Evolutionary conservation across 176 grass and related monocot species (phyloP).

Genomic region (Calamus simplicifolius): DNA sequence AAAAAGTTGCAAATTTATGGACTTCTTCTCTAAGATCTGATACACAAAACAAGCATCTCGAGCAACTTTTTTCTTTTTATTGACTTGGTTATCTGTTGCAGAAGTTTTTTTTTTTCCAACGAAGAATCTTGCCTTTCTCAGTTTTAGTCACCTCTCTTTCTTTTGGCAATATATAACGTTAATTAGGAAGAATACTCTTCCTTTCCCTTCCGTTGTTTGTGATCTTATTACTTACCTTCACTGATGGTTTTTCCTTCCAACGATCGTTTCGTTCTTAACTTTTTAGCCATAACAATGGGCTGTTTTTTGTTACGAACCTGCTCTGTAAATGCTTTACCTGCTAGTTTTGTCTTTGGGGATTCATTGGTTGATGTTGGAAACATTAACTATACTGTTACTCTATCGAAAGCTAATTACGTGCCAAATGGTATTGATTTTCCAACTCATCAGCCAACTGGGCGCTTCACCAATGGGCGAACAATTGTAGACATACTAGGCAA

Average conservation of each 20-base stretch:
- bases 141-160: no score
- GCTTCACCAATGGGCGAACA: constrained; percentile 79
- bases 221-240: neutral
- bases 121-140: no score
- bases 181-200: no score
- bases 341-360: constrained; percentile 67
- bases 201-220: no score
- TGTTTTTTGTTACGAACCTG: constrained; percentile 21
- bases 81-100: no score
- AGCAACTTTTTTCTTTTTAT: no score
- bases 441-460: constrained; percentile 40
- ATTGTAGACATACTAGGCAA: constrained; percentile 65
- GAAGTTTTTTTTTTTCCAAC: no score
- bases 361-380: constrained; percentile 87
- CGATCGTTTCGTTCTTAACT: neutral
- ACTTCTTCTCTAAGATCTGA: no score
- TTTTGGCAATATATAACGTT: no score
- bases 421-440: constrained; percentile 77
- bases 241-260: constrained; percentile 14
- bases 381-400: constrained; percentile 62
- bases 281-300: neutral
- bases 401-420: constrained; percentile 56
- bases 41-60: no score
- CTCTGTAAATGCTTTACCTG: constrained; percentile 14
- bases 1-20: no score